Conservation (phyloP, 805 yeast species). For the Candida multigemmis region DNA sequence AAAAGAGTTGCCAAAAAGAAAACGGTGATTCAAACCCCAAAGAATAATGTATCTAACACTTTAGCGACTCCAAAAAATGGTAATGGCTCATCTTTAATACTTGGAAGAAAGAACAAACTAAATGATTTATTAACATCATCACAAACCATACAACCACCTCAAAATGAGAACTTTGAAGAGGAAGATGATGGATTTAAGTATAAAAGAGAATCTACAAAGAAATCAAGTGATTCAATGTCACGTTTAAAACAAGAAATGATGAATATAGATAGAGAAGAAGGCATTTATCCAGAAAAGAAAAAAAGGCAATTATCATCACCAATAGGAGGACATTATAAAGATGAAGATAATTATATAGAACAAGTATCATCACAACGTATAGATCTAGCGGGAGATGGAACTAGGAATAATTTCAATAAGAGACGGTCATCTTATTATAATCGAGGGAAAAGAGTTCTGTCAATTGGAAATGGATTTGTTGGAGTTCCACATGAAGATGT, state of each 20-base stretch:
- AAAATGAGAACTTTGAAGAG: conserved; percentile 12
- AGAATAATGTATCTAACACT: too few relatives aligned
- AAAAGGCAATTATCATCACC: conserved; percentile 5
- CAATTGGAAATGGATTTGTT: conserved; percentile 64
- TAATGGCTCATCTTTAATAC: too few relatives aligned
- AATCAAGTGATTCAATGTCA: conserved; percentile 3
- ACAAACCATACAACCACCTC: too few relatives aligned
- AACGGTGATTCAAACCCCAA: too few relatives aligned
- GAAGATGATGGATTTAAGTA: conserved; percentile 27
- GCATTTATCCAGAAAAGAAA: conserved; percentile 2
- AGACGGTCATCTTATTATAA: conserved; percentile 45
- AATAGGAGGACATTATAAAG: conserved; percentile 2
- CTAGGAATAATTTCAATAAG: conserved; percentile 11
- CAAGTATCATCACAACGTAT: conserved; percentile 20
- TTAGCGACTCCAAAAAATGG: too few relatives aligned
- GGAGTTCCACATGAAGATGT: conserved; percentile 63
- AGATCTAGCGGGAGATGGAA: conserved; percentile 8
- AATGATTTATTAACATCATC: conserved; percentile 8
- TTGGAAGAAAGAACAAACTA: conserved; percentile 11
- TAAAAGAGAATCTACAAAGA: conserved; percentile 11
- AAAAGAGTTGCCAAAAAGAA: too few relatives aligned
- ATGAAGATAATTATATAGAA: conserved; percentile 16
- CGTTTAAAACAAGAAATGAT: conserved; percentile 8
- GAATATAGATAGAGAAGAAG: conserved; percentile 4
- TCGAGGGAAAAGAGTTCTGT: conserved; percentile 65